Percentiles rank a stretch among this genome's conserved stretches.
phyloP scores from a whole-genome alignment of 331 rosid genomes.

The Erythrophleum ivorense region DNA sequence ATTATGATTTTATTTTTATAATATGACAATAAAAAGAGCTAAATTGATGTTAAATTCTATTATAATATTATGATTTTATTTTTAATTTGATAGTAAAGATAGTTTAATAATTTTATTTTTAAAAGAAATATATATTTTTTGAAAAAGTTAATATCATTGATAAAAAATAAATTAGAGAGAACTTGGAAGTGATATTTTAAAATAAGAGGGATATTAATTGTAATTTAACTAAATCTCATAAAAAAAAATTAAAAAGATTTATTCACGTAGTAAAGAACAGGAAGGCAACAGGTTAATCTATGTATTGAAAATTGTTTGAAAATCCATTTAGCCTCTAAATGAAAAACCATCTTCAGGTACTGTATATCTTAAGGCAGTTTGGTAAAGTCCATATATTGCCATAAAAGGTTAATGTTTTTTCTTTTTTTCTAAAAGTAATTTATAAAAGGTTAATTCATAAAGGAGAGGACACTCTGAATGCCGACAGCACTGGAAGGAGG shows the following conservation, averaged over 20 bases:
- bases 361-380: neutral
- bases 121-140: too few species aligned
- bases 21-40: too few species aligned
- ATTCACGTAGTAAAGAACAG: neutral
- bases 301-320: neutral
- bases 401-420: neutral
- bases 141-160: too few species aligned
- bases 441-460: conserved; percentile 1
- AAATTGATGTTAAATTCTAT: too few species aligned
- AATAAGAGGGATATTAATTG: neutral
- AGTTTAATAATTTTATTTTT: too few species aligned
- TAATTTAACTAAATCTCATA: neutral
- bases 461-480: conserved; percentile 11
- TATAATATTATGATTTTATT: too few species aligned
- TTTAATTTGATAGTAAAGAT: too few species aligned
- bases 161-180: too few species aligned
- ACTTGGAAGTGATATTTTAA: too few species aligned
- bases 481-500: neutral
- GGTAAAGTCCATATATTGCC: neutral
- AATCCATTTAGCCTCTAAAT: neutral
- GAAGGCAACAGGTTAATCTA: neutral
- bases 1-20: too few species aligned
- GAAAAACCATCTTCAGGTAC: neutral
- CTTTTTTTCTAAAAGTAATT: neutral
- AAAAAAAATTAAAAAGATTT: neutral